phyloP scores from a whole-genome alignment of 2,329 filamentous ascomycete genomes.

The Sclerotinia spermophila region DNA sequence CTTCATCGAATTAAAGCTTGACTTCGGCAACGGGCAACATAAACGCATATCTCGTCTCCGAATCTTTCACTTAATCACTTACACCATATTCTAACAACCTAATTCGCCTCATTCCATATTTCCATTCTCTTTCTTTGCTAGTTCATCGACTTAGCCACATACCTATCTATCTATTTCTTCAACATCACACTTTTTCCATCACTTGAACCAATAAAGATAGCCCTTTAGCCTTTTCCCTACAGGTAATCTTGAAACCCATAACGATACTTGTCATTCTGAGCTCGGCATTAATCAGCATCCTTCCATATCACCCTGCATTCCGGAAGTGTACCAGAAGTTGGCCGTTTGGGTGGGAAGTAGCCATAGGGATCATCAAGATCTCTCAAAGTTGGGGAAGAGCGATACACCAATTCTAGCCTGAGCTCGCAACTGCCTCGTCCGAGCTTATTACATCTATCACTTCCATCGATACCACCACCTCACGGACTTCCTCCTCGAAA shows the following conservation, averaged over 20 bases:
- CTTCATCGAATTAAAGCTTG: constrained; percentile 20
- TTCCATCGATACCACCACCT: not conserved
- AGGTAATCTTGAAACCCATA: constrained; percentile 15
- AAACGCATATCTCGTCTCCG: constrained; percentile 19
- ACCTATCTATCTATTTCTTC: constrained; percentile 1
- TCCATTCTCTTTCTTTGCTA: constrained; percentile 7
- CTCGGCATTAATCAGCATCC: constrained; percentile 11
- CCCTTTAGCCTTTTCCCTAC: not conserved
- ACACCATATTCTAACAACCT: constrained; percentile 10
- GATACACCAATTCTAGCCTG: constrained; percentile 6
- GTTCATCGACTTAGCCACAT: constrained; percentile 12
- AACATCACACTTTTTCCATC: not conserved
- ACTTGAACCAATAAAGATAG: not conserved
- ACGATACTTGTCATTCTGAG: not conserved
- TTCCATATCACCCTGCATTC: not conserved
- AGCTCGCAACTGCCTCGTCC: constrained; percentile 9
- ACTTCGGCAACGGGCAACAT: constrained; percentile 19
- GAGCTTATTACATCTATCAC: not conserved
- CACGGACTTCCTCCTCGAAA: not conserved
- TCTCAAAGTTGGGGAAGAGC: not conserved
- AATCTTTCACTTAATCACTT: constrained; percentile 11
- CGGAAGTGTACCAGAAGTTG: constrained; percentile 12
- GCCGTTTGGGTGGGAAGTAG: constrained; percentile 1
- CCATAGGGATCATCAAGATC: constrained; percentile 1
- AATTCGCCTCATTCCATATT: constrained; percentile 18